Base-by-base conservation (phyloP, 768 basidiomycete species). In the Boletus bicolor region DNA sequence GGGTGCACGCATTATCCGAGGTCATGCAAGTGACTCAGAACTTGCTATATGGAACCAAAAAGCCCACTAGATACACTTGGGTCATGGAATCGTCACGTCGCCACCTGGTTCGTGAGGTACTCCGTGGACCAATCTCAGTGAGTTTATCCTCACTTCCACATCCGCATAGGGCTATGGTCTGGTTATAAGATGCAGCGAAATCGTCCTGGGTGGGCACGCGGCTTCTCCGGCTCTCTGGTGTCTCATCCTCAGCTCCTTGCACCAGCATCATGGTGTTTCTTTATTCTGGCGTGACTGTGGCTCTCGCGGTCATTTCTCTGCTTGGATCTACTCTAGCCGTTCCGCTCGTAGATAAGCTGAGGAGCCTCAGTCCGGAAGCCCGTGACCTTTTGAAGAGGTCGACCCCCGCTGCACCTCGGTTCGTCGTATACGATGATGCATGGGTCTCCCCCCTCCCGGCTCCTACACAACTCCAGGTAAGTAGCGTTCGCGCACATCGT, bases 391-490 rank as follows among this genome's bases (percentile, higher is more conserved):
- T 65, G 34, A 60, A 55, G 56, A 52, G 44, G 42, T 36, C 64
- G 0, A 35, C 42, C 5, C 75, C 77, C 0, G 73, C 76, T 30
- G 74, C 81, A 6, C 84, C 84, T 26, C 77, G 80, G 58, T 86
- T 74, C 32, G 44, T 75, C 7, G 63, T 67, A 15, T 77, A 78
- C 57, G 66, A 71, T 46, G 77, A 77, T 49, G 59, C 66, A 24
- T 82, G 68, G 54, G 75, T 78, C 8, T 66, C 68, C 41, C 77
- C 79, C 2, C 64, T 65, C 21, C 83, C 85, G 2, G 63, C 71
- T 5, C 67, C 72, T 21, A 68, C 80, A 24, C 59, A 71, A 4
- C 68, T 86, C 54, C 64, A 69, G 55, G 82, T 82, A 60, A 42
- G 62, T n/a, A 5, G 28, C 5, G 15, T 14, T 52, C 45, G 24